These are phyloP conservation scores for Scopulariopsis brevicaulis DNA, from an alignment of 2,329 filamentous ascomycete species.

Conservation along the genomic window DNA sequence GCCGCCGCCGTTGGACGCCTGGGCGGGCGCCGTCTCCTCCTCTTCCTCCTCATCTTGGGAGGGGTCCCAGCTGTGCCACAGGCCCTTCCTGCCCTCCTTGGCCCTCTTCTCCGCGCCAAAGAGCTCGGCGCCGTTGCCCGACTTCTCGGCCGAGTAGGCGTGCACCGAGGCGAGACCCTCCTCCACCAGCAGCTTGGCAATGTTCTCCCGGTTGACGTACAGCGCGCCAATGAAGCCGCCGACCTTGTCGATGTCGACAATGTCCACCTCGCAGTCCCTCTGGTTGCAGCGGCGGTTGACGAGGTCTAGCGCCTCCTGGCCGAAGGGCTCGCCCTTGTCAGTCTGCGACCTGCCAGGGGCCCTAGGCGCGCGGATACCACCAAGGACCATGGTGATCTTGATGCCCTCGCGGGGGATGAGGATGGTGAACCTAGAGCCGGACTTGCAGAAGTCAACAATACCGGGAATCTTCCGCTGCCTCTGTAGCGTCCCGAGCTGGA, in stretches of 20 bases:
- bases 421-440: conserved; percentile 88
- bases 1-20: conserved; percentile 35
- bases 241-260: conserved; percentile 90
- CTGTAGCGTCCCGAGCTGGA: conserved; percentile 77
- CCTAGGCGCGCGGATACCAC: conserved; percentile 80
- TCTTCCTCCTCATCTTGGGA: conserved; percentile 63
- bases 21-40: conserved; percentile 31
- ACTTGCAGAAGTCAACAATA: conserved; percentile 94
- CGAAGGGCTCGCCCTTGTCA: conserved; percentile 81
- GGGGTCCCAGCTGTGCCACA: conserved; percentile 94
- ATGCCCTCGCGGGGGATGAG: conserved; percentile 85
- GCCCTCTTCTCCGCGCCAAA: conserved; percentile 79
- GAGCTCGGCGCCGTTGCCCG: conserved; percentile 78
- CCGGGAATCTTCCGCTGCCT: conserved; percentile 88
- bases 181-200: conserved; percentile 85
- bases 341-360: conserved; percentile 61
- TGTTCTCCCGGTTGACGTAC: conserved; percentile 90
- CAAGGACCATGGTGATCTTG: conserved; percentile 90
- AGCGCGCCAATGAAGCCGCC: conserved; percentile 95
- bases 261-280: conserved; percentile 90
- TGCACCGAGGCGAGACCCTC: conserved; percentile 90
- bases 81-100: conserved; percentile 75
- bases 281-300: conserved; percentile 83
- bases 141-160: conserved; percentile 90
- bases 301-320: conserved; percentile 87